Base-by-base conservation (phyloP, 192 early-diverging fungal genomes). In the Gonapodya prolifera region DNA sequence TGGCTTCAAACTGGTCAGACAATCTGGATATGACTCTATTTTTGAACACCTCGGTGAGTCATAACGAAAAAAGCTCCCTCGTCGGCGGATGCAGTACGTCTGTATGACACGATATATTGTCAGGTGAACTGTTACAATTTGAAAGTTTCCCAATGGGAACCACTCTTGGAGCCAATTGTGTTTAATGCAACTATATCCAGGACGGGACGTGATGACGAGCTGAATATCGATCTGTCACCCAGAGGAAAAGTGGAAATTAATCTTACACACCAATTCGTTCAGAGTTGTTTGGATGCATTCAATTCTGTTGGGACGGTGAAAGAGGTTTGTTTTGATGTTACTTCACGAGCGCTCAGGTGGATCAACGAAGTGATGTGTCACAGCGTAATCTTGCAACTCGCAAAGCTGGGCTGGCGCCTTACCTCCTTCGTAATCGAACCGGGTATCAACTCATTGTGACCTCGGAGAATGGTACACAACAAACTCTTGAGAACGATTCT, bases 81-180 rank as follows among this genome's bases (percentile, higher is more conserved):
- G n/a, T n/a, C n/a, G n/a, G n/a, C n/a, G n/a, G n/a, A n/a, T n/a
- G n/a, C n/a, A n/a, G n/a, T n/a, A n/a, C n/a, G n/a, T n/a, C n/a
- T n/a, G n/a, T n/a, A 61, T 61, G 45, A 61, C 45, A 61, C 45
- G 8, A 23, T 23, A 8, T 16, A 61, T 61, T 23, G 45, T 61
- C 45, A 61, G 18, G 71, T 73, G 16, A 98, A 97, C 81, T 96
- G 94, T 82, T 99, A 97, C 77, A 98, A 99, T 85, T 85, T 97
- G 35, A 94, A 94, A 78, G 97, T 95, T 82, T 98, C 96, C 32
- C 96, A 98, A 81, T 99, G 98, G 98, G 98, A 99, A 81, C 96
- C 98, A 0, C 80, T 98, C 36, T 77, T 98, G 23, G 98, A 99
- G 82, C 94, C 92, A 2, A 97, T 61, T 61, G 45, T 61, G 8